Base-by-base conservation (phyloP, 768 basidiomycete genomes). In the Naganishia randhawae region DNA sequence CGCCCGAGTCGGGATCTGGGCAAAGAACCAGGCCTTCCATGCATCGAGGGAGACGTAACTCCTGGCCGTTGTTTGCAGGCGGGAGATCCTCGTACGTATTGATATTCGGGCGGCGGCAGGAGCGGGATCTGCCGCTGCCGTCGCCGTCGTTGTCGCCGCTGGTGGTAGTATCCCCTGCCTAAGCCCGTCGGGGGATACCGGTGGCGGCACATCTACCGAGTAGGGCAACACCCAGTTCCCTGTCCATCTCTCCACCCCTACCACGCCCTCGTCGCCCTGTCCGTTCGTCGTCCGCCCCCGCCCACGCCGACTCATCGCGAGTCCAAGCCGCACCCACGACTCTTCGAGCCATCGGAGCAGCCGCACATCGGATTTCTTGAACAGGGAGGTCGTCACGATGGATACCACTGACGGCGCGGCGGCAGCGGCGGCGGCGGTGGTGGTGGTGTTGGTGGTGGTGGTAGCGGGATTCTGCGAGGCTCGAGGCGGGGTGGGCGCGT, bases 321-420 rank as follows among this genome's bases (percentile, higher is more conserved):
- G 33, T 22, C 69, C 69, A 22, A 70, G 14, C 2, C 70, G 55
- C 2, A 74, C 52, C 27, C 76, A 69, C n/a, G 31, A 67, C 3
- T 70, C 48, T 62, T 81, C 80, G n/a, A 80, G 25, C 67, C 73
- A 75, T n/a, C 78, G 72, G 1, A 81, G 69, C 2, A 75, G 17
- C 1, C 77, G 66, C 17, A 77, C 77, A 55, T 81, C 80, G 11
- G 68, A 68, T 6, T 73, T 71, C 37, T 76, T 66, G 25, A 74
- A 74, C 33, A 81, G 71, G 2, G 53, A 25, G 8, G 77, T 77
- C 3, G 77, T 79, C 39, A 78, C 69, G 14, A 81, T 77, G 13
- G 80, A 81, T 19, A 80, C 22, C 45, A 77, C 74, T 16, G n/a
- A n/a, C n/a, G n/a, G n/a, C n/a, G n/a, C n/a, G n/a, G n/a, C n/a